Evolutionary conservation across 805 yeast species (phyloP), one percentile per base, ranked within the genome.

Genomic region (Wickerhamomyces alni): DNA sequence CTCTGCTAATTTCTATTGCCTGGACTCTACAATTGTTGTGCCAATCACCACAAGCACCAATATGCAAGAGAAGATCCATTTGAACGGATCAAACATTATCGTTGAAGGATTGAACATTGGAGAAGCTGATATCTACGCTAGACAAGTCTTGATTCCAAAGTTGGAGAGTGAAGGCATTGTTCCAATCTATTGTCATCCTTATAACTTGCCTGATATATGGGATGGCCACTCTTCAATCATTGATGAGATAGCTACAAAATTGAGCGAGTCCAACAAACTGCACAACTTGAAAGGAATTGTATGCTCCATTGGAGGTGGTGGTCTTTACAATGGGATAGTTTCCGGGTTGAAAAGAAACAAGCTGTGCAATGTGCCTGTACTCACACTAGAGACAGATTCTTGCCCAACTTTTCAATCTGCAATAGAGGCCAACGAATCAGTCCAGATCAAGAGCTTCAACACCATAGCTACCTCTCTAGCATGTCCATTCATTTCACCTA

Each of bases 381-480:
- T 71, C 15, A 72, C 74, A 13, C 70, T 79, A 4, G 88, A 82
- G 52, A 78, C 87, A 0, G 61, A 57, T n/a, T 80, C 80, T 17
- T 78, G 80, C 12, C 80, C 82, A 10, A 75, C 82, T 0, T 69
- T 82, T 41, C 60, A 69, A 47, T 63, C 63, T 32, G 72, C 84
- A 1, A 56, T 82, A 34, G 58, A 62, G 29, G 69, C 72, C 1
- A 68, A 72, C 7, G 48, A 65, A 35, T 66, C 67, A 8, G 68
- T 78, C 9, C 54, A 56, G 12, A 59, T 80, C 19, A 59, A 63
- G 2, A 39, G 54, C 5, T 68, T 72, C 28, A 69, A 72, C 5
- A 74, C 85, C 8, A 59, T 82, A 39, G 89, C 88, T 2, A 70
- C 77, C 3, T 75, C 83, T 0, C 64, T 82, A 38, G 86, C 87